Evolutionary conservation across 805 yeast genomes (phyloP).

Genomic region (Scheffersomyces coipomensis): DNA sequence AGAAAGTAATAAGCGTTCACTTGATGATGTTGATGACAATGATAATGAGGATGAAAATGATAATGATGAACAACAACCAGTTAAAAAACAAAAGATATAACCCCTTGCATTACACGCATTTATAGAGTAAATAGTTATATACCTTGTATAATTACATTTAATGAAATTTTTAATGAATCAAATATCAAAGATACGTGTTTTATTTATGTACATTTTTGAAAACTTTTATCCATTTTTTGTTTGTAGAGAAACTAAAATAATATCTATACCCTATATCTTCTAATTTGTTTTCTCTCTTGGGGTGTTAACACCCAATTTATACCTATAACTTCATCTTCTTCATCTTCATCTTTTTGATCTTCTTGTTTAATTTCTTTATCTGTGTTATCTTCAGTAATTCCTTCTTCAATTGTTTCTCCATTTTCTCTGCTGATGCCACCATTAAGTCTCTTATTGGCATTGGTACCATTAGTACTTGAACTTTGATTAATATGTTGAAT

Average conservation of each 20-base stretch:
- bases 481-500: constrained; percentile 15
- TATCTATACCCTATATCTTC: constrained; percentile 52
- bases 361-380: constrained; percentile 37
- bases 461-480: constrained; percentile 2
- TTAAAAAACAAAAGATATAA: neutral
- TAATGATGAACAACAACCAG: neutral
- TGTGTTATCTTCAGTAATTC: neutral
- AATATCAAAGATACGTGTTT: too few relatives aligned
- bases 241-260: too few relatives aligned
- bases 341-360: constrained; percentile 25
- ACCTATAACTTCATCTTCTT: constrained; percentile 26
- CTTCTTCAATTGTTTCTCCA: neutral
- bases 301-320: constrained; percentile 76
- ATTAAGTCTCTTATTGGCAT: too few relatives aligned
- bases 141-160: too few relatives aligned
- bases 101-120: too few relatives aligned
- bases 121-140: too few relatives aligned
- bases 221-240: too few relatives aligned
- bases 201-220: too few relatives aligned
- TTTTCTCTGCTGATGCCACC: too few relatives aligned
- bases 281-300: constrained; percentile 64
- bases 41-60: neutral
- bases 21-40: neutral
- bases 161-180: too few relatives aligned
- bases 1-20: neutral